Evolutionary conservation across 1,284 basidiomycete genomes (phyloP).

Genomic region (Wallemia mellicola): DNA sequence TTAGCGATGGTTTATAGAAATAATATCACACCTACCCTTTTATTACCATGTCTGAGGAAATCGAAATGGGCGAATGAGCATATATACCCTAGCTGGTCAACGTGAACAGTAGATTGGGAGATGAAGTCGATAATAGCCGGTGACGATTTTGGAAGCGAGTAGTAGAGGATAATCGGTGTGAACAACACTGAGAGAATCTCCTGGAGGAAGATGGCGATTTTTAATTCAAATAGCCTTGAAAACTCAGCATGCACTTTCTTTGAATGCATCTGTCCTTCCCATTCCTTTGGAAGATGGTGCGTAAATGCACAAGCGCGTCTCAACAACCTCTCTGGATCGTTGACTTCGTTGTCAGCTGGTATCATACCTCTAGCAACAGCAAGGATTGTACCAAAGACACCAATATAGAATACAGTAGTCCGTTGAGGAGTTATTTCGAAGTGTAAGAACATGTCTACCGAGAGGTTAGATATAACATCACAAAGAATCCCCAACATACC

Average conservation of each 20-base stretch:
- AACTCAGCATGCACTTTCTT: constrained; percentile 76
- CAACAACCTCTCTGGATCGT: constrained; percentile 77
- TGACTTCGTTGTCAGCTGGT: constrained; percentile 69
- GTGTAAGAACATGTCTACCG: constrained; percentile 44
- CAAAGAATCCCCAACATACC: constrained; percentile 8
- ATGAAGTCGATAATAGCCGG: constrained; percentile 81
- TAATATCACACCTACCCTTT: constrained; percentile 22
- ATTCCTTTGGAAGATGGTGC: constrained; percentile 77
- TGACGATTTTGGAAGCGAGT: constrained; percentile 60
- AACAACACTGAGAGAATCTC: constrained; percentile 71
- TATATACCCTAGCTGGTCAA: constrained; percentile 82
- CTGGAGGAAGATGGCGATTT: constrained; percentile 52
- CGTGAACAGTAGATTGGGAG: constrained; percentile 81
- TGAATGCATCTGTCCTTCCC: constrained; percentile 67
- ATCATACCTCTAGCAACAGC: constrained; percentile 81
- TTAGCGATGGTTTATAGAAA: constrained; percentile 2
- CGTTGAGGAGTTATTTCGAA: constrained; percentile 83
- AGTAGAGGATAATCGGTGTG: constrained; percentile 80
- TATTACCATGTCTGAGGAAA: constrained; percentile 65
- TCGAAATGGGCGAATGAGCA: constrained; percentile 97
- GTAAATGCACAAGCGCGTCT: constrained; percentile 69
- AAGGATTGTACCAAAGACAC: constrained; percentile 56
- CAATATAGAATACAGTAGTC: constrained; percentile 75
- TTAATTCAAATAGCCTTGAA: constrained; percentile 62
- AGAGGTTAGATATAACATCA: neutral